phyloP scores from a whole-genome alignment of 192 early-diverging fungal genomes.

The Coemansia sp. region DNA sequence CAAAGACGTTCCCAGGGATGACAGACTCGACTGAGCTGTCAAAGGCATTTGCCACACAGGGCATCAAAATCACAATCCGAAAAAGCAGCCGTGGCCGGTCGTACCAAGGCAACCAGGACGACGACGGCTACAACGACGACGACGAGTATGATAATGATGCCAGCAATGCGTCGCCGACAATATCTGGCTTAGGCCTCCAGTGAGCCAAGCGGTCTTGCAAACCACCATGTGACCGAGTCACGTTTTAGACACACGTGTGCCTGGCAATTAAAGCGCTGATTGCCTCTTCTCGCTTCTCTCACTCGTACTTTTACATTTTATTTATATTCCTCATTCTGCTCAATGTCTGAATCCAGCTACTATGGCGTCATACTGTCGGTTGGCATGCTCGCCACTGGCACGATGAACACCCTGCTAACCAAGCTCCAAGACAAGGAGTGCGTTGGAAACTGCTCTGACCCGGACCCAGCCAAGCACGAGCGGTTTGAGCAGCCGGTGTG shows the following conservation, averaged over 20 bases:
- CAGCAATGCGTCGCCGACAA: neutral
- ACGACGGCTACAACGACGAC: slow-evolving; percentile 28
- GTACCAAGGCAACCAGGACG: slow-evolving; percentile 23
- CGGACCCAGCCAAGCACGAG: slow-evolving; percentile 61
- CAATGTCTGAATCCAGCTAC: slow-evolving; percentile 30
- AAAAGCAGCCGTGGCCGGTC: slow-evolving; percentile 52
- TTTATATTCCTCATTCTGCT: slow-evolving; percentile 5
- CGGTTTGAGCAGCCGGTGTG: slow-evolving; percentile 97
- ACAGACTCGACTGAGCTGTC: slow-evolving; percentile 75
- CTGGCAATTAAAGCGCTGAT: too few species aligned
- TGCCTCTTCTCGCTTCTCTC: neutral
- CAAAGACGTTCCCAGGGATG: slow-evolving; percentile 78
- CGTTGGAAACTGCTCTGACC: slow-evolving; percentile 81
- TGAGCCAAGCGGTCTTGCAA: neutral
- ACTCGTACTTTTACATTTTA: neutral
- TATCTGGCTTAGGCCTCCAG: neutral
- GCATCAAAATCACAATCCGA: slow-evolving; percentile 76
- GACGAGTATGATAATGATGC: slow-evolving; percentile 22
- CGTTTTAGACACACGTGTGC: too few species aligned
- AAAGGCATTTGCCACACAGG: slow-evolving; percentile 69
- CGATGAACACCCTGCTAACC: slow-evolving; percentile 76
- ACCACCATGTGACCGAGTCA: too few species aligned
- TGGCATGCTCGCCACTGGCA: slow-evolving; percentile 77
- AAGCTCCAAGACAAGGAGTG: slow-evolving; percentile 92
- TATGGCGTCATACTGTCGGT: slow-evolving; percentile 54